Evolutionary conservation across 441 rosid genomes (phyloP), one percentile per base, ranked within the genome.

Genomic region (Adansonia grandidieri): DNA sequence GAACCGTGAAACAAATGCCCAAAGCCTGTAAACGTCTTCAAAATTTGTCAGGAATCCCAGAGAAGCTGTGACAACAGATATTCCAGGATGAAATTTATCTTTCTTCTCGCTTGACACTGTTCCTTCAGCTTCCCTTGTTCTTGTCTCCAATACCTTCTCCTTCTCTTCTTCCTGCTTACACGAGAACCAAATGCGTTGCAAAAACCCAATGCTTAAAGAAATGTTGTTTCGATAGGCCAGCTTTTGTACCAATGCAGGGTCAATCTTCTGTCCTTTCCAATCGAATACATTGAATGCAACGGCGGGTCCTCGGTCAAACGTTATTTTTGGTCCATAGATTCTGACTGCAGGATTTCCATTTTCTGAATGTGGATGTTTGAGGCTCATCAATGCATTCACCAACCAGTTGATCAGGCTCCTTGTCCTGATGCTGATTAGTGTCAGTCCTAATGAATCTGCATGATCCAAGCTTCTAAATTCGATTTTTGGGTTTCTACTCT

Each of bases 211-310:
- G 78, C 92, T 81, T 48, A 94, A 72, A 6, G 91, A 88, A 28
- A 96, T 89, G 71, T 85, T 87, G 71, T 87, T 84, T 76, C 97
- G 77, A 75, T 87, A 97, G 1, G 96, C 97, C 9, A 94, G 96
- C 85, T 80, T 93, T 87, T 91, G 94, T n/a, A 93, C 93, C 28
- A 92, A 70, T 58, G 65, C 82, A 22, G 99, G 93, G 64, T 91
- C 91, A 0, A 96, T 83, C 78, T 82, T 93, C 54, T 89, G 89
- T 7, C 93, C 96, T 85, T 92, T 93, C 99, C 97, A 96, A 44
- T 96, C 95, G 48, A 89, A 90, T 4, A 96, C 73, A 66, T 93
- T 93, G 82, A 96, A 96, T 37, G 97, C 94, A 70, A 93, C 40
- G 10, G 91, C 91, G n/a, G 93, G 91, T 60, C 93, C 97, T 9